phyloP scores from a whole-genome alignment of 2,329 filamentous ascomycete species.

The Thelonectria olida region DNA sequence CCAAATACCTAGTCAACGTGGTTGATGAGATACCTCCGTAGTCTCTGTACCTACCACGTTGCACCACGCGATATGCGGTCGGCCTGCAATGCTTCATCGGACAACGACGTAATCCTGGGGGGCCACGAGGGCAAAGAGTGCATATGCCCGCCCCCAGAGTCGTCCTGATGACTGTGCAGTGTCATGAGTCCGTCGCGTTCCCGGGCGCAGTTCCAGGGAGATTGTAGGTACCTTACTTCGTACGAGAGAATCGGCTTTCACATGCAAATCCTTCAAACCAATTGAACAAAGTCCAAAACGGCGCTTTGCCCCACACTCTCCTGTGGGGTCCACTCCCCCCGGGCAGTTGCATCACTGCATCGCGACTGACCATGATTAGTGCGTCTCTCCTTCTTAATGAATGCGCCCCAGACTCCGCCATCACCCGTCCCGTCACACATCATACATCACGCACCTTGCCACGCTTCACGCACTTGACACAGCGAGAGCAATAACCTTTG shows the following conservation, averaged over 20 bases:
- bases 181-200: neutral
- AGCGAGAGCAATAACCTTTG: too few relatives aligned
- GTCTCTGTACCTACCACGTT: too few relatives aligned
- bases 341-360: neutral
- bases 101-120: too few relatives aligned
- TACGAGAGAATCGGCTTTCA: too few relatives aligned
- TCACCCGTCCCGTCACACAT: slow-evolving; percentile 4
- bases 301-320: slow-evolving; percentile 7
- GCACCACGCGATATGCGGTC: too few relatives aligned
- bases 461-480: neutral
- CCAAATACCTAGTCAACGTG: too few relatives aligned
- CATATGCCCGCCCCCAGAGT: too few relatives aligned
- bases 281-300: neutral
- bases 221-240: too few relatives aligned
- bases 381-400: neutral
- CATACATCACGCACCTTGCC: slow-evolving; percentile 2
- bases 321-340: neutral
- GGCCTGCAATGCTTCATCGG: too few relatives aligned
- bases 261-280: slow-evolving; percentile 9
- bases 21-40: neutral
- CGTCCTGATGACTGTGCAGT: too few relatives aligned
- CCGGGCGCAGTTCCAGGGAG: neutral
- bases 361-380: neutral
- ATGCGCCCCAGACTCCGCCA: neutral
- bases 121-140: too few relatives aligned